Percentiles rank a stretch among this genome's conserved stretches.
Evolutionary conservation across 257 asterid species (phyloP).

Genomic region (Eucommia ulmoides): DNA sequence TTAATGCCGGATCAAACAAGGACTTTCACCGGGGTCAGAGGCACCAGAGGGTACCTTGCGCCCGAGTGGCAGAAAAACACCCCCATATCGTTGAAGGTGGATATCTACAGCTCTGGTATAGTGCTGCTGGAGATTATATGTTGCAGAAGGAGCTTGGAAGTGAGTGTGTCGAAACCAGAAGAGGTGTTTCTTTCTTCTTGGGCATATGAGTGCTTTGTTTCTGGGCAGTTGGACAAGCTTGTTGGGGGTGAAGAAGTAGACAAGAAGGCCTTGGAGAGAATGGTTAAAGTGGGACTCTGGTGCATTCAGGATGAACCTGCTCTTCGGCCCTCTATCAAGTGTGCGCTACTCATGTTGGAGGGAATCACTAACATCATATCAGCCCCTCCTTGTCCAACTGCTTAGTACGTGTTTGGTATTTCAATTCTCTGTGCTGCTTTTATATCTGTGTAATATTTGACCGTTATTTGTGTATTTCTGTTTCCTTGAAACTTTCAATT

Average conservation of each 20-base stretch:
- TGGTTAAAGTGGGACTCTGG: conserved; percentile 15
- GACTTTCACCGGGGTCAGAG: conserved; percentile 15
- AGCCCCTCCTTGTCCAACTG: conserved; percentile 18
- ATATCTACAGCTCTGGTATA: conserved; percentile 16
- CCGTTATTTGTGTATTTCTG: no score
- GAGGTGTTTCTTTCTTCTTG: conserved; percentile 14
- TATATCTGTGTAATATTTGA: no score
- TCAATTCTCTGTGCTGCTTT: no score
- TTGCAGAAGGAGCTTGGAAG: conserved; percentile 14
- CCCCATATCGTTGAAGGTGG: conserved; percentile 16
- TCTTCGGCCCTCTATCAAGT: conserved; percentile 16
- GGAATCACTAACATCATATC: conserved; percentile 16
- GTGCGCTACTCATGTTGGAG: conserved; percentile 17
- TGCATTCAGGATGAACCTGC: conserved; percentile 17
- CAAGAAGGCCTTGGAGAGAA: conserved; percentile 12
- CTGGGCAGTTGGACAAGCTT: conserved; percentile 7
- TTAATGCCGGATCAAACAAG: conserved; percentile 23
- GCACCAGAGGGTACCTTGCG: conserved; percentile 20
- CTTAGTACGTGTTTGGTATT: no score
- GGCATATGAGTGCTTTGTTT: conserved; percentile 14
- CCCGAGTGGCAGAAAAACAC: conserved; percentile 16
- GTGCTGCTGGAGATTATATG: conserved; percentile 6
- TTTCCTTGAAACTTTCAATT: no score
- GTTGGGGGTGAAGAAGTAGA: conserved; percentile 12
- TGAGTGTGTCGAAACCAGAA: conserved; percentile 4